Evolutionary conservation across 768 basidiomycete genomes (phyloP).

Genomic region (Rubroboletus satanas): DNA sequence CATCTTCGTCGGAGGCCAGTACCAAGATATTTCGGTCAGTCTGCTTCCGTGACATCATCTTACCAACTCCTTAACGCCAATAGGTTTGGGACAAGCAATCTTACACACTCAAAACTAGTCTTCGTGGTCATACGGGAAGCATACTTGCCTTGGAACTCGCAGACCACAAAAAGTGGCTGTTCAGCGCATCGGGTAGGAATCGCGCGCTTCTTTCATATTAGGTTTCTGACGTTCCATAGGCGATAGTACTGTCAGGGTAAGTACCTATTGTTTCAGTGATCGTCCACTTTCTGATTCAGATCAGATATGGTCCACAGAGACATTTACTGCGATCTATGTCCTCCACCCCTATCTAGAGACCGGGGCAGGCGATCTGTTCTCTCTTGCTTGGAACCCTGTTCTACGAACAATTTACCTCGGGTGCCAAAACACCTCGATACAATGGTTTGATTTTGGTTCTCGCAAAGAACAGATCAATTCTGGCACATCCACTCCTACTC

Average conservation of each 20-base stretch:
- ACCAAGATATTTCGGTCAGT: constrained; percentile 68
- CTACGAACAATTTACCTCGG: constrained; percentile 78
- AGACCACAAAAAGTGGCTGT: constrained; percentile 74
- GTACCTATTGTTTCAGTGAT: constrained; percentile 15
- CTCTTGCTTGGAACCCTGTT: constrained; percentile 69
- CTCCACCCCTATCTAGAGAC: constrained; percentile 76
- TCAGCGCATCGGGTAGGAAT: constrained; percentile 79
- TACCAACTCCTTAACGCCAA: background rate
- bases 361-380: constrained; percentile 84
- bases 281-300: constrained; percentile 2
- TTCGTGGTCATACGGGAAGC: constrained; percentile 81
- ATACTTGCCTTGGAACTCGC: constrained; percentile 78
- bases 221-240: constrained; percentile 41
- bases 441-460: constrained; percentile 70
- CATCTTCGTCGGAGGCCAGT: constrained; percentile 84
- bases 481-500: constrained; percentile 37
- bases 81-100: constrained; percentile 85
- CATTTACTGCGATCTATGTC: constrained; percentile 63
- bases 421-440: constrained; percentile 89
- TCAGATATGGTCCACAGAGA: constrained; percentile 80
- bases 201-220: background rate
- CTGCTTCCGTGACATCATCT: background rate
- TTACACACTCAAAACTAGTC: constrained; percentile 61
- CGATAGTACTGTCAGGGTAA: constrained; percentile 82
- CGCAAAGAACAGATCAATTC: constrained; percentile 16